phyloP scores from a whole-genome alignment of 352 stramenopile species.

The Phytophthora crassamura region DNA sequence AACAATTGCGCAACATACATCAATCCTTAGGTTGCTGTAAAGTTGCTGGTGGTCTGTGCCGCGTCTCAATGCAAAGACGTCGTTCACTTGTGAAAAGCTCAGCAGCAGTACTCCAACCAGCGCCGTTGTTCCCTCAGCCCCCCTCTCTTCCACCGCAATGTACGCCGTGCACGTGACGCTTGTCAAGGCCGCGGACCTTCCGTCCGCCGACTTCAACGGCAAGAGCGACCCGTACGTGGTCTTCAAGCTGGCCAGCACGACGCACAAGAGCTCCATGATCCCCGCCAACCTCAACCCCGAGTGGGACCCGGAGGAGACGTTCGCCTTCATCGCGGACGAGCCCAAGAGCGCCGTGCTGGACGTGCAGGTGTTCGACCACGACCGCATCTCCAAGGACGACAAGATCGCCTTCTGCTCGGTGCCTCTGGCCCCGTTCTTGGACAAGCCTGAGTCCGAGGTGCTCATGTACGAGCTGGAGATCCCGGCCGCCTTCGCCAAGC shows the following conservation, averaged over 20 bases:
- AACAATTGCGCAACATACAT: neutral
- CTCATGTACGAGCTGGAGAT: conserved; percentile 76
- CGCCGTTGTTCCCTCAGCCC: neutral
- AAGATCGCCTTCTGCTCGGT: conserved; percentile 70
- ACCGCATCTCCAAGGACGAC: conserved; percentile 82
- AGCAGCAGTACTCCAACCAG: neutral
- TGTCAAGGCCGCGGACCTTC: conserved; percentile 69
- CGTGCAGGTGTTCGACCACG: conserved; percentile 76
- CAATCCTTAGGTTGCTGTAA: neutral
- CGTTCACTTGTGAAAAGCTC: conserved; percentile 39
- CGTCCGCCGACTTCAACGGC: conserved; percentile 80
- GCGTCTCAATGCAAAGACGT: conserved; percentile 17
- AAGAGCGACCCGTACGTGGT: conserved; percentile 88
- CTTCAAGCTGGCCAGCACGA: conserved; percentile 71
- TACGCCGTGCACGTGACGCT: conserved; percentile 76
- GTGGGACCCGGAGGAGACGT: conserved; percentile 72
- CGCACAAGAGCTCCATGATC: conserved; percentile 75
- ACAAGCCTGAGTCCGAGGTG: conserved; percentile 51
- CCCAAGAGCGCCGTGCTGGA: conserved; percentile 59
- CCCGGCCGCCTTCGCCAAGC: conserved; percentile 51
- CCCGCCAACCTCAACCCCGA: conserved; percentile 65
- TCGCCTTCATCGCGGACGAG: conserved; percentile 72
- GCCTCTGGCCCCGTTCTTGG: conserved; percentile 57
- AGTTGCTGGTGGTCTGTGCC: conserved; percentile 14
- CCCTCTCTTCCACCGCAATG: conserved; percentile 29